Percentiles rank a stretch among this genome's conserved stretches.
Conservation (phyloP, 371 early-diverging fungal species). For the Apophysomyces trapeziformis region DNA sequence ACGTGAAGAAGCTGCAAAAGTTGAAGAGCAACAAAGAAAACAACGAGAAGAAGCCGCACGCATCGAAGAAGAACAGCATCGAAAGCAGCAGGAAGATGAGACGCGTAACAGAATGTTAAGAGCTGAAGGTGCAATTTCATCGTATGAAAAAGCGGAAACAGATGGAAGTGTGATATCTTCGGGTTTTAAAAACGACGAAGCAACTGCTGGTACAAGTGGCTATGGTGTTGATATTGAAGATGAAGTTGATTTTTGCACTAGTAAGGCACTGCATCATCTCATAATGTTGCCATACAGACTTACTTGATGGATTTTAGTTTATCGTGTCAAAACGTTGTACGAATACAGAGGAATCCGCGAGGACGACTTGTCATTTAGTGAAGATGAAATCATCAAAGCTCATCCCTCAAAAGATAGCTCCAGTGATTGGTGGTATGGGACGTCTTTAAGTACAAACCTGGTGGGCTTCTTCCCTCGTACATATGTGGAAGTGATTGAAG, state of each 20-base stretch:
- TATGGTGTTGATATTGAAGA: slow-evolving; percentile 52
- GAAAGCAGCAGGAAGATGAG: slow-evolving; percentile 9
- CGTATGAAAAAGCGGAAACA: no score
- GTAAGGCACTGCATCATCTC: slow-evolving; percentile 24
- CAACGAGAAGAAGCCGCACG: slow-evolving; percentile 1
- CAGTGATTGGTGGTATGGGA: slow-evolving; percentile 57
- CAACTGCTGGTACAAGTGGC: slow-evolving; percentile 49
- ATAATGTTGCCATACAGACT: no score
- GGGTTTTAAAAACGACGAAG: slow-evolving; percentile 14
- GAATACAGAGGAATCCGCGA: slow-evolving; percentile 51
- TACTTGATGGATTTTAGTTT: slow-evolving; percentile 27
- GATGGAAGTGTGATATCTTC: neutral
- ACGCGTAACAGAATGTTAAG: neutral
- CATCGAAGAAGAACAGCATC: slow-evolving; percentile 10
- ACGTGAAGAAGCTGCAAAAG: slow-evolving; percentile 5
- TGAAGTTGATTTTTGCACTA: slow-evolving; percentile 51
- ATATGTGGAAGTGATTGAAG: slow-evolving; percentile 48
- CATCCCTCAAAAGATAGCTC: slow-evolving; percentile 57
- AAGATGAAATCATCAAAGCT: slow-evolving; percentile 51
- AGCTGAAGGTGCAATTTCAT: no score
- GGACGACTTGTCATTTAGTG: slow-evolving; percentile 51
- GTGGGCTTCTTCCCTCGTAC: slow-evolving; percentile 53
- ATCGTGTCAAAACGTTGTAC: slow-evolving; percentile 50
- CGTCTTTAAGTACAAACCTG: slow-evolving; percentile 34
- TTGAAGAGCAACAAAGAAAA: slow-evolving; percentile 14